These are phyloP conservation scores for Malus sieversii DNA, from an alignment of 306 rosid genomes.

Conservation along the genomic window DNA sequence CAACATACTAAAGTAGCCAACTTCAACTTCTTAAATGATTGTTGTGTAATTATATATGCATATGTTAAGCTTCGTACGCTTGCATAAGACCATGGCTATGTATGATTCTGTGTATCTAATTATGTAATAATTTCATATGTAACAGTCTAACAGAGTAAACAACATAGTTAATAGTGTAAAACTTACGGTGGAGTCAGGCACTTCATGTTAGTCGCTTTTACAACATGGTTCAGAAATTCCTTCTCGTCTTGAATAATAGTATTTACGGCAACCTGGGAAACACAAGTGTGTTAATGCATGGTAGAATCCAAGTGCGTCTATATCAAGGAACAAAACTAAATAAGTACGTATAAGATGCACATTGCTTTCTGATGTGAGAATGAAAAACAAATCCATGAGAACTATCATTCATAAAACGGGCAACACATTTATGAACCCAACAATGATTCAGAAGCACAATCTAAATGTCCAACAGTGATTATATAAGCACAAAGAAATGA, in stretches of 20 bases:
- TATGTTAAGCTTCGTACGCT: too few relatives aligned
- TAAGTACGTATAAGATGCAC: background rate
- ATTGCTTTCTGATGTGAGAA: background rate
- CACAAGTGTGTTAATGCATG: background rate
- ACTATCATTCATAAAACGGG: background rate
- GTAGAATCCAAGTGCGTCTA: background rate
- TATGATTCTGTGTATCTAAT: background rate
- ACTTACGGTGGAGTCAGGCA: slow-evolving; percentile 86
- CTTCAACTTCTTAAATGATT: background rate
- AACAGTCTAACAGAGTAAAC: background rate
- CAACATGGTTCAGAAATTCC: slow-evolving; percentile 69
- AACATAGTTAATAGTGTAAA: slow-evolving; percentile 4
- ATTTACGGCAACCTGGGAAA: slow-evolving; percentile 70
- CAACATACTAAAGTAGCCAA: background rate
- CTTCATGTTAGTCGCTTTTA: slow-evolving; percentile 85
- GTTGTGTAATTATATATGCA: background rate
- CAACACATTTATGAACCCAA: background rate
- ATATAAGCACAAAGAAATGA: background rate
- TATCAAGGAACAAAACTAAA: background rate
- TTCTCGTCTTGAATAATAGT: slow-evolving; percentile 76
- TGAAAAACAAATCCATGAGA: background rate
- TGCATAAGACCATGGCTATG: background rate
- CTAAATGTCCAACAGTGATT: background rate
- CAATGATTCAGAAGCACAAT: background rate
- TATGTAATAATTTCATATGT: background rate